Percentiles rank a stretch among this genome's conserved stretches.
These are phyloP conservation scores for Cutaneotrichosporon sp. DNA, from an alignment of 1,284 basidiomycete species.

Conservation along the genomic window DNA sequence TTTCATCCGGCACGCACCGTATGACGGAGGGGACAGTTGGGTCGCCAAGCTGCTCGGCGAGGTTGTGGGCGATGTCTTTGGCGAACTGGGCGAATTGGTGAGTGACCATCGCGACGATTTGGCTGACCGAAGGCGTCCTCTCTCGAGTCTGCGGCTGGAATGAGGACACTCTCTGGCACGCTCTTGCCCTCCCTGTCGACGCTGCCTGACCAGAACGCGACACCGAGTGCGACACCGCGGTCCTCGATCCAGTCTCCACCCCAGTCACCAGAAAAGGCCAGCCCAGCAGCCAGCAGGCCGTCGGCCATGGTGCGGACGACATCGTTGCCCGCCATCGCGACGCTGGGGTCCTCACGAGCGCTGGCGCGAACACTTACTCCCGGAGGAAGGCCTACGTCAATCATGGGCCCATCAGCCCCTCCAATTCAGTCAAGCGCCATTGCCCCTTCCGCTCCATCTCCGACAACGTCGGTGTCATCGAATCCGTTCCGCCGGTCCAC, in stretches of 20 bases:
- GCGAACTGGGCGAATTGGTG: constrained; percentile 68
- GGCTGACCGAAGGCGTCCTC: constrained; percentile 36
- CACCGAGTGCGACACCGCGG: background rate
- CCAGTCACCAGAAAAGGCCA: background rate
- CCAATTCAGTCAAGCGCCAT: constrained; percentile 42
- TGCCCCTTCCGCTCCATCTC: constrained; percentile 21
- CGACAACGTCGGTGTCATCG: constrained; percentile 21
- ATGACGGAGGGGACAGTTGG: constrained; percentile 51
- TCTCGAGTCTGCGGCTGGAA: constrained; percentile 45
- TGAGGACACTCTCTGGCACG: constrained; percentile 45
- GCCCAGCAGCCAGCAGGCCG: background rate
- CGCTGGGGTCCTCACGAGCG: background rate
- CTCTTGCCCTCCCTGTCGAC: constrained; percentile 44
- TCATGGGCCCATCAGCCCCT: constrained; percentile 35
- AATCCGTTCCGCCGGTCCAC: constrained; percentile 42
- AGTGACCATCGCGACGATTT: constrained; percentile 15
- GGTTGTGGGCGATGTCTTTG: constrained; percentile 74
- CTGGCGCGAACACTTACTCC: constrained; percentile 34
- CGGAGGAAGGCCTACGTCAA: constrained; percentile 38
- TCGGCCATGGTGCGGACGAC: constrained; percentile 15
- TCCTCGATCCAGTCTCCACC: constrained; percentile 3
- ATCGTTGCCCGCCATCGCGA: constrained; percentile 10
- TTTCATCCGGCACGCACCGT: constrained; percentile 26
- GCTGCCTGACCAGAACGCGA: background rate
- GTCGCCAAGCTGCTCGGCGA: constrained; percentile 79